Conservation (phyloP, 2,329 filamentous ascomycete genomes). For the Colletotrichum liriopes region DNA sequence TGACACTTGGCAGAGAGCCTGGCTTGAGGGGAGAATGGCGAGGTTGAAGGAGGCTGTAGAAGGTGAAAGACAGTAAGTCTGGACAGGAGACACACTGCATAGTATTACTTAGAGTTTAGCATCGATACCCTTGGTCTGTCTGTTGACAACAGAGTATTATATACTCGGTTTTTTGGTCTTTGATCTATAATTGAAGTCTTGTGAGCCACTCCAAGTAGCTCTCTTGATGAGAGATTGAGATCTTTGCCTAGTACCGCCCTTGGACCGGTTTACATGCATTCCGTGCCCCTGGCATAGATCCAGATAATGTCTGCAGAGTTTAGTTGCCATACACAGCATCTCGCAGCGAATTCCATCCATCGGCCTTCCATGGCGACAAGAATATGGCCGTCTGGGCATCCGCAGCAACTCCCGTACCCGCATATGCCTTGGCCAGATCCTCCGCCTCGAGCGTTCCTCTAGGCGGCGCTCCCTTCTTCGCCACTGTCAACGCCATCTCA, state of each 20-base stretch:
- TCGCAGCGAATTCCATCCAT: constrained; percentile 75
- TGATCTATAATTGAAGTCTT: neutral
- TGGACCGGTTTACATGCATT: neutral
- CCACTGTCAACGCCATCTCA: constrained; percentile 87
- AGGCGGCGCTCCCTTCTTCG: constrained; percentile 81
- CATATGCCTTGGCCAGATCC: constrained; percentile 81
- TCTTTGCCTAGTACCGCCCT: neutral
- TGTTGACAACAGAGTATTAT: neutral
- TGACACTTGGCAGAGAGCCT: constrained; percentile 83
- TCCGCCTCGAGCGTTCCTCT: constrained; percentile 76
- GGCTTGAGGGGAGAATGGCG: constrained; percentile 80
- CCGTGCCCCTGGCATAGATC: neutral
- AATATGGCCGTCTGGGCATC: constrained; percentile 86
- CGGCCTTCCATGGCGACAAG: constrained; percentile 83
- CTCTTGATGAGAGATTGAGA: neutral
- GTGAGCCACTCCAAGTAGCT: neutral
- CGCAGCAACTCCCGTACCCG: constrained; percentile 78
- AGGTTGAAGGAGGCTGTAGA: constrained; percentile 75
- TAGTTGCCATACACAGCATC: constrained; percentile 51
- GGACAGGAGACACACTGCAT: neutral
- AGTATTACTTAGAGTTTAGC: constrained; percentile 29
- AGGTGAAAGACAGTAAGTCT: constrained; percentile 45
- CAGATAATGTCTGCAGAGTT: neutral
- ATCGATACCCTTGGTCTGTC: constrained; percentile 27
- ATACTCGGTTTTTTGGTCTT: neutral